These are phyloP conservation scores for Aspergillus proliferans DNA, from an alignment of 2,329 filamentous ascomycete species.

Conservation along the genomic window DNA sequence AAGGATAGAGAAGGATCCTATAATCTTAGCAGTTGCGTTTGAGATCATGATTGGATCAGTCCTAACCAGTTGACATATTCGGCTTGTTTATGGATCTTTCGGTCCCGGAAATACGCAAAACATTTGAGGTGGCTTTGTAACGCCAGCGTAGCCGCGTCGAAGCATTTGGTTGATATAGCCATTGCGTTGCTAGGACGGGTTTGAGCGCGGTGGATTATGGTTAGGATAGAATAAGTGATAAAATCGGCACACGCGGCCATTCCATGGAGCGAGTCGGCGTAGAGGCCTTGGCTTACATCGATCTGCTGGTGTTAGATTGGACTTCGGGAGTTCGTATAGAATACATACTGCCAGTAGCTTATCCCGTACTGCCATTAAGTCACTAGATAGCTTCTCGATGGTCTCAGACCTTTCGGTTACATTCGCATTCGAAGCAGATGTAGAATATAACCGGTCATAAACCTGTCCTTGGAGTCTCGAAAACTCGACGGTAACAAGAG, in stretches of 20 bases:
- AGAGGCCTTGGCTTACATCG: slow-evolving; percentile 16
- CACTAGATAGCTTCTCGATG: slow-evolving; percentile 17
- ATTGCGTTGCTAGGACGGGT: slow-evolving; percentile 16
- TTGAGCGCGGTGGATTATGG: slow-evolving; percentile 20
- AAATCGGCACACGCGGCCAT: slow-evolving; percentile 22
- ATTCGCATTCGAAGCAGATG: slow-evolving; percentile 9
- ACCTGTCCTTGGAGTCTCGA: slow-evolving; percentile 18
- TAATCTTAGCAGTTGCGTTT: no score
- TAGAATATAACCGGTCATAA: slow-evolving; percentile 20
- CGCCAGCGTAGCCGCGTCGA: slow-evolving; percentile 19
- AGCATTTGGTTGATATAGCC: slow-evolving; percentile 20
- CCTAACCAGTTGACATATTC: slow-evolving; percentile 23
- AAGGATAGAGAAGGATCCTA: slow-evolving; percentile 19
- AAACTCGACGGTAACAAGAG: slow-evolving; percentile 16
- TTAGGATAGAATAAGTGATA: slow-evolving; percentile 19
- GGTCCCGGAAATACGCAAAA: slow-evolving; percentile 19
- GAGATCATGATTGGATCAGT: no score
- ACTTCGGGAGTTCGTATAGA: no score
- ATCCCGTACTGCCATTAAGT: slow-evolving; percentile 17
- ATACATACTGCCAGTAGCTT: slow-evolving; percentile 14
- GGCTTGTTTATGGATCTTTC: slow-evolving; percentile 20
- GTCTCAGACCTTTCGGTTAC: slow-evolving; percentile 8
- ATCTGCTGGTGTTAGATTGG: slow-evolving; percentile 6
- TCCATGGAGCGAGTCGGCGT: slow-evolving; percentile 18
- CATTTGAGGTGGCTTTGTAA: slow-evolving; percentile 21